Evolutionary conservation across 345 rosid species (phyloP), one percentile per base, ranked within the genome.

Genomic region (Brassica incana): DNA sequence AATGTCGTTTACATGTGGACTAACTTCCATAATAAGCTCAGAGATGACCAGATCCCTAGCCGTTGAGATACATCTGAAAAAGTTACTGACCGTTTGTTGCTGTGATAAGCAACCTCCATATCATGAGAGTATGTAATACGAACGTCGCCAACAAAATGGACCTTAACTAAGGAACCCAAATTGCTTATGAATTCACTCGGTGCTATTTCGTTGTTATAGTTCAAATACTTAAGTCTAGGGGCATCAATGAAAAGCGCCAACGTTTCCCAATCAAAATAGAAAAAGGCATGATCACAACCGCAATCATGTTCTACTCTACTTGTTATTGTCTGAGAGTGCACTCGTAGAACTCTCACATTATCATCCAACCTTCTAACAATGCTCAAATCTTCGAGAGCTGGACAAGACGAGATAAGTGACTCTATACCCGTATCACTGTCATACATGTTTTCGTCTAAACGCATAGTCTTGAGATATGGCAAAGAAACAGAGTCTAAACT

Each of bases 181-280:
- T 8, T 72, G 20, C 56, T 36, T 3, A 72, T 8, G 14, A 11
- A 20, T 18, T 58, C 12, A 14, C 20, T 36, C n/a, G n/a, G 9
- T 0, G 67, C 11, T 4, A 20, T 0, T 58, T 58, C 52, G 7
- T 72, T 1, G 1, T 12, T 5, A 6, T 59, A 20, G 8, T 23
- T 59, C 76, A 72, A 25, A 60, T 60, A 59, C 76, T 38, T 14
- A 11, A 72, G 67, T 25, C 56, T 36, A 59, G 75, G 75, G 20
- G 65, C 75, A 56, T 58, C 75, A 20, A 72, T 25, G 12, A 23
- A 35, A 72, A 72, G 54, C 56, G 9, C 67, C 35, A 12, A 38
- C 33, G 1, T 60, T 4, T 4, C 54, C 27, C 56, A 15, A 71
- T 32, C 27, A 14, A 48, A n/a, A 9, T 0, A 50, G 12, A 69